Evolutionary conservation across 2,329 filamentous ascomycete species (phyloP).

Genomic region (Penicillium oxalicum): DNA sequence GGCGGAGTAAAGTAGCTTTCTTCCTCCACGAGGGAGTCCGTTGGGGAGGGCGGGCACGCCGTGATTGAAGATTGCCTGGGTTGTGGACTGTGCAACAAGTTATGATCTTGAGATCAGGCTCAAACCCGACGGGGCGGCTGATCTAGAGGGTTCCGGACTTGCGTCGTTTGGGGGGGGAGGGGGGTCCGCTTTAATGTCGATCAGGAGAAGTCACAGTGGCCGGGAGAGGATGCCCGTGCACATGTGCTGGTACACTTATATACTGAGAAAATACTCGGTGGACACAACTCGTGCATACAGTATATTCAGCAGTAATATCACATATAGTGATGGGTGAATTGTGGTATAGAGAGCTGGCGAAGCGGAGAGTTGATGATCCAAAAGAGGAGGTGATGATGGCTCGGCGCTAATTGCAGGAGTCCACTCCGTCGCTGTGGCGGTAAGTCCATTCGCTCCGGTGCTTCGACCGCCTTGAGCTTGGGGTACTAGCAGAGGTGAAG

Average conservation of each 20-base stretch:
- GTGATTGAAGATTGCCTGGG: conserved; percentile 34
- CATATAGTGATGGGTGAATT: neutral
- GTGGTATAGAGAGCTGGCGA: neutral
- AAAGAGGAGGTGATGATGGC: conserved; percentile 3
- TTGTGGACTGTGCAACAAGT: conserved; percentile 28
- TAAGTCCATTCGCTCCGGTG: conserved; percentile 3
- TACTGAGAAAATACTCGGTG: neutral
- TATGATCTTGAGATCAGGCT: conserved; percentile 18
- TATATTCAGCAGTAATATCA: neutral
- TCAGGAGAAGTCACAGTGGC: conserved; percentile 11
- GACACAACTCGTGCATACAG: neutral
- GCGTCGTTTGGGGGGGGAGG: conserved; percentile 1
- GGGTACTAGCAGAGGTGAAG: too few species aligned
- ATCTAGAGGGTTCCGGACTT: conserved; percentile 14
- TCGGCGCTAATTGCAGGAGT: conserved; percentile 13
- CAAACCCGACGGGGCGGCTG: conserved; percentile 14
- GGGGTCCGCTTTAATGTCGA: conserved; percentile 14
- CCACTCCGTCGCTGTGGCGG: conserved; percentile 13
- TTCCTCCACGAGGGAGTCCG: conserved; percentile 37
- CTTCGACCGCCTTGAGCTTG: too few species aligned
- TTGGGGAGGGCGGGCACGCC: conserved; percentile 38
- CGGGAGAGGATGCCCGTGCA: neutral
- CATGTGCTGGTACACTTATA: neutral
- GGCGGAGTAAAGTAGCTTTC: conserved; percentile 37
- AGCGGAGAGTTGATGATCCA: neutral